Base-by-base conservation (phyloP, 352 stramenopile genomes). In the Globisporangium spiculum region DNA sequence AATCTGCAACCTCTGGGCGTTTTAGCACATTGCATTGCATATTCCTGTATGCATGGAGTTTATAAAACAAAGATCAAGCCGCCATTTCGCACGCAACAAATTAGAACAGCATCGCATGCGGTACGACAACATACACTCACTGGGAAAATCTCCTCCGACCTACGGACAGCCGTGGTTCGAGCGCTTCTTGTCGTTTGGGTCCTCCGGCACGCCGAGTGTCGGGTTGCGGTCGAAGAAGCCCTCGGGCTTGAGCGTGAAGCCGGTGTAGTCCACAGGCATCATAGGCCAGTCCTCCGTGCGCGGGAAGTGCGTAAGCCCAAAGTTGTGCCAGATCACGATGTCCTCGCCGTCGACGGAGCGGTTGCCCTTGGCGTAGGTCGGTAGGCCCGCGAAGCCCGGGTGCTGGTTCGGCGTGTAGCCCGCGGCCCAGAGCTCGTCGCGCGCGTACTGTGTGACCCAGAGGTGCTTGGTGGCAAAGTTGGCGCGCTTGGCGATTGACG, bases 251-350 rank as follows among this genome's bases (percentile, higher is more conserved):
- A 96, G 75, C 41, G 70, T 75, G 65, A 96, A 93, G 34, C 77
- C 76, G 18, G 83, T 80, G 36, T 78, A 81, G 73, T 94, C 86
- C 46, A 86, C 84, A 7, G 81, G 82, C 86, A 96, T 93, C 27
- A 94, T 75, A 27, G 86, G 86, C 75, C 83, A 90, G 73, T 90
- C 84, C 75, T 94, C 87, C 0, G 78, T 72, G 14, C 83, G 77
- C 38, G 86, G 82, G 46, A 93, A 83, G 71, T 94, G 83, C 26
- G 76, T 83, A 4, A 92, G 74, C 0, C 82, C 86, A 65, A 94
- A 94, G 41, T 79, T 80, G 70, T 92, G 83, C 84, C 86, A 94
- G 12, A 92, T 60, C 26, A 94, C 81, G 60, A 94, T 75, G 64
- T 92, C 81, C 60, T 90, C 77, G 34, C 78, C 82, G 53, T 87